Percentiles rank a stretch among this genome's conserved stretches.
These are phyloP conservation scores for Nothophaeocryptopus gaeumannii DNA, from an alignment of 2,329 filamentous ascomycete species.

Conservation along the genomic window DNA sequence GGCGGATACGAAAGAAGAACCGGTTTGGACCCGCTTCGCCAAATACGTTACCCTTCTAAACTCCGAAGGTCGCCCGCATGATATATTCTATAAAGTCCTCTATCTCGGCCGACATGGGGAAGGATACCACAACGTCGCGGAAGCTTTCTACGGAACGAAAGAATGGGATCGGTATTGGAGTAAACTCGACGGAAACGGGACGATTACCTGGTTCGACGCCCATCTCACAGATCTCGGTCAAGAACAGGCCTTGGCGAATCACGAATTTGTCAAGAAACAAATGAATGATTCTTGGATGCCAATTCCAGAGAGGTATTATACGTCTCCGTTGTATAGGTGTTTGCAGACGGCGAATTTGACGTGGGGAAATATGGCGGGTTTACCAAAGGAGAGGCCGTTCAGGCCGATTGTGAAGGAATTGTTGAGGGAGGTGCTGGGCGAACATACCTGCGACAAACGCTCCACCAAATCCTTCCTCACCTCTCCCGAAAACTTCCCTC, in stretches of 20 bases:
- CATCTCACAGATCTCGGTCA: constrained; percentile 58
- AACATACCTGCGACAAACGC: constrained; percentile 67
- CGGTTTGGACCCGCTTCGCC: constrained; percentile 64
- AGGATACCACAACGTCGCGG: constrained; percentile 61
- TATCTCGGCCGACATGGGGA: constrained; percentile 70
- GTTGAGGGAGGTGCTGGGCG: constrained; percentile 63
- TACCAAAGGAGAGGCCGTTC: constrained; percentile 55
- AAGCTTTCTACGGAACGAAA: constrained; percentile 64
- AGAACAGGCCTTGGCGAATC: constrained; percentile 57
- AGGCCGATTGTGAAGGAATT: constrained; percentile 60
- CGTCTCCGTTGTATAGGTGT: constrained; percentile 62
- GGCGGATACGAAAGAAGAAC: constrained; percentile 34
- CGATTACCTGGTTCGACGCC: constrained; percentile 62
- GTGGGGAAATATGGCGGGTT: constrained; percentile 50
- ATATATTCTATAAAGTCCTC: constrained; percentile 62
- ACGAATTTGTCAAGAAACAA: constrained; percentile 57
- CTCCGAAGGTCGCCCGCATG: constrained; percentile 39
- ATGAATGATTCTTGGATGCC: constrained; percentile 54
- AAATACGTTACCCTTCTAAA: constrained; percentile 56
- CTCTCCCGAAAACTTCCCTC: constrained; percentile 59
- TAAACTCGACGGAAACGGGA: constrained; percentile 61
- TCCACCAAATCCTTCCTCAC: constrained; percentile 52
- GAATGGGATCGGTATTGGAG: constrained; percentile 70
- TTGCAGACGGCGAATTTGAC: constrained; percentile 62
- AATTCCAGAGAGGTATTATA: constrained; percentile 63